Base-by-base conservation (phyloP, 768 basidiomycete genomes). In the Leccinum longicurvipes region DNA sequence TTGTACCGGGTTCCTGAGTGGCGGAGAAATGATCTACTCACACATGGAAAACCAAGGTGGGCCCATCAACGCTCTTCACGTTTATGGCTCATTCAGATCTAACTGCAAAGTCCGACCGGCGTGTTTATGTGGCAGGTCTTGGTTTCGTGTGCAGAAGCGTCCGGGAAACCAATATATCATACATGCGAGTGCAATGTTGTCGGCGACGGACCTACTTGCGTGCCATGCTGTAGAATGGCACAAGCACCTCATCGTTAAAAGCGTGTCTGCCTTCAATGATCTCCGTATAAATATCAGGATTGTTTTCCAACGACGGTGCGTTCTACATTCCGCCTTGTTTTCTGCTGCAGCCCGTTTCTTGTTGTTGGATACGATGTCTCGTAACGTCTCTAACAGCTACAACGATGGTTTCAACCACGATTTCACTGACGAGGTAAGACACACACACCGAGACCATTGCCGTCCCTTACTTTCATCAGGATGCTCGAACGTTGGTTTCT, bases 401-500 rank as follows among this genome's bases (percentile, higher is more conserved):
- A 41, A 58, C 19, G 69, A 60, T 44, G 69, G 66, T 25, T 69
- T 48, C 54, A 70, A 70, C 36, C 68, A 66, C 17, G 53, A 68
- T 46, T 69, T 69, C 48, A 70, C 68, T 0, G 68, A 69, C 45
- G 66, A 70, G 60, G 68, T 68, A 50, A 49, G 51, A 21, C 25
- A 27, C 47, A 36, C 45, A n/a, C 9, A 15, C 23, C 12, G 25
- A 15, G 4, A 10, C 17, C 28, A 6, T 56, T 50, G 3, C 47
- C 29, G 14, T 46, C 47, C 55, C 58, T 61, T 15, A 62, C 47
- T 48, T 49, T 60, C 23, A 46, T 23, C 28, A 69, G 68, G 68
- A 69, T 7, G 62, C 60, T 19, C 54, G 51, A 50, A 69, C 45
- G 54, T 36, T 69, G 51, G 50, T 69, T 12, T 64, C 57, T 28